A percentile compares a stretch with the other conserved stretches of the same genome.
These are phyloP conservation scores for Epichloe sibirici DNA, from an alignment of 2,329 filamentous ascomycete genomes.

Conservation along the genomic window DNA sequence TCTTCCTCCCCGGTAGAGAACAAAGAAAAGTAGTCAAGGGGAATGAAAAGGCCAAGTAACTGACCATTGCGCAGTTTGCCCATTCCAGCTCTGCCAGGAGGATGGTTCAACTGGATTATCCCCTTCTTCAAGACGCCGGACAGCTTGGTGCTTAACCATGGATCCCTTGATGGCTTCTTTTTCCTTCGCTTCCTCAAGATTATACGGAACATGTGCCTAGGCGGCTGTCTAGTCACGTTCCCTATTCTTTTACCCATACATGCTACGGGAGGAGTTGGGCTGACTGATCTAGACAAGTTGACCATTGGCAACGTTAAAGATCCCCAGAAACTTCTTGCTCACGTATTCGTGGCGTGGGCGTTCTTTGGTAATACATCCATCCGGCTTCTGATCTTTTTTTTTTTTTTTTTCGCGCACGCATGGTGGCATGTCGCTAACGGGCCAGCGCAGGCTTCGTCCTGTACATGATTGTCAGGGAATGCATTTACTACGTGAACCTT, in stretches of 20 bases:
- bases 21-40: neutral
- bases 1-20: neutral
- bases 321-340: constrained; percentile 60
- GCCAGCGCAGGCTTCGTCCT: constrained; percentile 61
- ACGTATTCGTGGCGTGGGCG: constrained; percentile 67
- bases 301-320: constrained; percentile 63
- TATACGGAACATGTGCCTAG: constrained; percentile 71
- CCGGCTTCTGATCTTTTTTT: neutral
- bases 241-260: constrained; percentile 81
- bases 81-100: constrained; percentile 44
- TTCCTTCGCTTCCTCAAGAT: constrained; percentile 61
- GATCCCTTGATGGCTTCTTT: constrained; percentile 84
- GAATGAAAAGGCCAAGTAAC: neutral
- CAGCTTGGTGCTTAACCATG: constrained; percentile 74
- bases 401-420: neutral
- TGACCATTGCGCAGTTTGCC: constrained; percentile 33
- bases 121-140: constrained; percentile 59
- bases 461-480: constrained; percentile 76
- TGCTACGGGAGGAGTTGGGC: constrained; percentile 58
- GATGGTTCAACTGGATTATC: constrained; percentile 55
- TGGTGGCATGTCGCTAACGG: neutral
- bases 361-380: constrained; percentile 42
- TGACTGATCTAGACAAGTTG: constrained; percentile 61
- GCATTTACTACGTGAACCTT: constrained; percentile 83
- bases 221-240: constrained; percentile 76